Base-by-base conservation (phyloP, 257 asterid genomes). In the Ehretia macrophylla region DNA sequence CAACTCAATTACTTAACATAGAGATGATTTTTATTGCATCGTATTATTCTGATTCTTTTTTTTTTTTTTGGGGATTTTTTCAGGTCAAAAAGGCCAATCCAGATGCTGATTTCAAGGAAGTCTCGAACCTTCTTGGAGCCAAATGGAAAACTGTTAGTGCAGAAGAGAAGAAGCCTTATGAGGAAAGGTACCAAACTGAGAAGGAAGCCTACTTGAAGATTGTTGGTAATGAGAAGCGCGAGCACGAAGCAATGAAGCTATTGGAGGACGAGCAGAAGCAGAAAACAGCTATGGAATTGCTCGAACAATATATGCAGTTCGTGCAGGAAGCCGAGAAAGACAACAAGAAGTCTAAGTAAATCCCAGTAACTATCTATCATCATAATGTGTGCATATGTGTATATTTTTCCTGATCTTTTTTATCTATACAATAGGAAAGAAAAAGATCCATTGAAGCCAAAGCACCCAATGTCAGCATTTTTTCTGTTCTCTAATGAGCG, bases 251-350 rank as follows among this genome's bases (percentile, higher is more conserved):
- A 0, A 79, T 91, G 92, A 82, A 51, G 76, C 93, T 91, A 4
- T 66, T 88, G 32, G 97, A 91, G 58, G 98, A 88, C 14, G 98
- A 88, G 67, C 96, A 91, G 65, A 91, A 82, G 50, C 97, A 85
- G 62, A 91, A 84, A 74, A 83, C 85, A 12, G 98, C 98, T 5
- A 80, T 91, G 77, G 95, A 84, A 51, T 73, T 91, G 85, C 92
- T 88, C 51, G 95, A 91, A 21, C 95, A 91, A 50, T 91, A 91
- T 44, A 85, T 88, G 49, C 95, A 76, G 72, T 91, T 79, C 53
- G 77, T 76, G 32, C 86, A 85, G 63, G 95, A 81, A 70, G 74
- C 94, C 8, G 85, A 79, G 68, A 81, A 79, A 14, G 96, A 71
- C 8, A 79, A 46, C 71, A 87, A 76, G 67, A 75, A 84, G 73